A percentile compares a stretch with the other conserved stretches of the same genome.
phyloP scores from a whole-genome alignment of 2,329 filamentous ascomycete species.

The Ascomycota sp. region DNA sequence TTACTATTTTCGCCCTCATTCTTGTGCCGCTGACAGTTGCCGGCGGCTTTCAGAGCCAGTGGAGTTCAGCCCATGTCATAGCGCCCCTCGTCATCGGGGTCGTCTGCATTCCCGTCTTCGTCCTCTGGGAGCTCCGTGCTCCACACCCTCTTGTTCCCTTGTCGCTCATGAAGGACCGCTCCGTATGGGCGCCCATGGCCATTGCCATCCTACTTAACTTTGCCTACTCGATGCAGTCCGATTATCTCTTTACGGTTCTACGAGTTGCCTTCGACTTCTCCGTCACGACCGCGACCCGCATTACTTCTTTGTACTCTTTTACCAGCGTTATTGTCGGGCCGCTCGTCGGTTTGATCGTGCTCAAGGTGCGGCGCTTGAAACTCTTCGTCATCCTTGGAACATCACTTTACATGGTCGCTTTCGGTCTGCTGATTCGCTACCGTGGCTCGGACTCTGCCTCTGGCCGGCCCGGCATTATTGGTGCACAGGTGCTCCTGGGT shows the following conservation, averaged over 20 bases:
- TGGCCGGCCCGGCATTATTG: conserved; percentile 28
- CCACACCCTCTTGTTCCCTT: conserved; percentile 33
- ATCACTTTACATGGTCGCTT: conserved; percentile 30
- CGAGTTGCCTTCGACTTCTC: conserved; percentile 34
- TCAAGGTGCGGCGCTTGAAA: conserved; percentile 29
- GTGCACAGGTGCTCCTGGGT: conserved; percentile 32
- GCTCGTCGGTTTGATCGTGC: conserved; percentile 26
- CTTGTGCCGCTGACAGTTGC: conserved; percentile 31
- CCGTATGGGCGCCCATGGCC: conserved; percentile 35
- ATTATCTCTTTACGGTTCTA: conserved; percentile 36
- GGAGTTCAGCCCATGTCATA: conserved; percentile 27
- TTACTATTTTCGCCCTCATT: conserved; percentile 23
- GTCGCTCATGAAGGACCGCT: conserved; percentile 31
- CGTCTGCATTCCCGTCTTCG: conserved; percentile 22
- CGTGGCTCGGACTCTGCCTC: conserved; percentile 21
- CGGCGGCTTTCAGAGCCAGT: conserved; percentile 22
- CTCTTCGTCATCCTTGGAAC: conserved; percentile 34
- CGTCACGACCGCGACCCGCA: conserved; percentile 29
- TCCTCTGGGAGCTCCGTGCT: conserved; percentile 29
- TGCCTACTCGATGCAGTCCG: conserved; percentile 32
- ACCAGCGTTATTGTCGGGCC: conserved; percentile 31
- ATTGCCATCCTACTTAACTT: conserved; percentile 27
- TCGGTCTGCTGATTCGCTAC: conserved; percentile 31
- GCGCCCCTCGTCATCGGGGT: conserved; percentile 28
- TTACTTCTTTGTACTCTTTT: conserved; percentile 30